These are phyloP conservation scores for Aethionema arabicum DNA, from an alignment of 345 rosid species.

Conservation along the genomic window DNA sequence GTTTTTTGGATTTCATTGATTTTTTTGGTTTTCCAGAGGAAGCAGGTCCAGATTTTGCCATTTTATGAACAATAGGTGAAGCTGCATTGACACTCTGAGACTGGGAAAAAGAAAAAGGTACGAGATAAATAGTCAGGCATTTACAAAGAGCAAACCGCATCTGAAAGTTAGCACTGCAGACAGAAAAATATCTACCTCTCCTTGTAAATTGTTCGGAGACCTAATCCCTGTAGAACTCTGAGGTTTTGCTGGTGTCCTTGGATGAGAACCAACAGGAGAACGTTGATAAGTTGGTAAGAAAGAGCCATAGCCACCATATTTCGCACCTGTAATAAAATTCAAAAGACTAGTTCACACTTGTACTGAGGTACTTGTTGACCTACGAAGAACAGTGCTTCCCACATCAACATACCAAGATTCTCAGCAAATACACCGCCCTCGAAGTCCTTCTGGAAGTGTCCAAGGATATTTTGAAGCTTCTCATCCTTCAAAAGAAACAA, in stretches of 20 bases:
- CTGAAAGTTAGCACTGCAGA: background rate
- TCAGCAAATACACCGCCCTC: constrained; percentile 97
- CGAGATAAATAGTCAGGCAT: constrained; percentile 21
- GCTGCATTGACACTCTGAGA: constrained; percentile 53
- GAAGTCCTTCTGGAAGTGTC: constrained; percentile 94
- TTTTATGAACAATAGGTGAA: constrained; percentile 43
- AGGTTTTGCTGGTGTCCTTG: constrained; percentile 55
- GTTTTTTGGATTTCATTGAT: constrained; percentile 48
- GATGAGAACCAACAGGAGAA: constrained; percentile 66
- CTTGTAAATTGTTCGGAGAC: constrained; percentile 56
- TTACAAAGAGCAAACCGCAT: background rate
- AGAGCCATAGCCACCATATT: constrained; percentile 97
- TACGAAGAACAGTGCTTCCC: constrained; percentile 35
- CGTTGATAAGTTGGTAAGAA: constrained; percentile 81
- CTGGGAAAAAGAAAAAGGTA: constrained; percentile 28
- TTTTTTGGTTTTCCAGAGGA: constrained; percentile 39
- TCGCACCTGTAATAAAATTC: constrained; percentile 66
- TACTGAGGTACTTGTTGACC: constrained; percentile 27
- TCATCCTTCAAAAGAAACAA: constrained; percentile 63
- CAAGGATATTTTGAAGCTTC: constrained; percentile 83
- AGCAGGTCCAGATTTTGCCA: constrained; percentile 47
- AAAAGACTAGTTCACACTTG: constrained; percentile 33
- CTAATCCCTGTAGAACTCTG: constrained; percentile 47
- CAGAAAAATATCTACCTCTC: constrained; percentile 56
- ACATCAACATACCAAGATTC: constrained; percentile 74